Base-by-base conservation (phyloP, 106 monocot genomes). In the Dioscorea dumetorum region DNA sequence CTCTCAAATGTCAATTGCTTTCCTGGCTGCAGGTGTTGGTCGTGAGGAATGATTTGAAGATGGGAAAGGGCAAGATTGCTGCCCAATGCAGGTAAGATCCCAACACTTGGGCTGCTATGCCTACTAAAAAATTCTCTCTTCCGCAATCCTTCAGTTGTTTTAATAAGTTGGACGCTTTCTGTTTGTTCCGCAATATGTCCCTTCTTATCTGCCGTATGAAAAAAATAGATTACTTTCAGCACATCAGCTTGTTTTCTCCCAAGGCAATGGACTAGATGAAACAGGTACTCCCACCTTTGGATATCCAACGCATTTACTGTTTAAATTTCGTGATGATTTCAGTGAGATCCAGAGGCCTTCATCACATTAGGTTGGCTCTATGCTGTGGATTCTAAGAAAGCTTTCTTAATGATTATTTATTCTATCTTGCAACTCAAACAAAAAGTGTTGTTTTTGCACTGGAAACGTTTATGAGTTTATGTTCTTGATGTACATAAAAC, bases 1-100 rank as follows among this genome's bases (percentile, higher is more conserved):
- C 8, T 4, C 54, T 19, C 13, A 16, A 54, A 54, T 18, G 13
- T 16, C 15, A 15, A 19, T 54, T 54, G 18, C 54, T 54, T 15
- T 8, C 15, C 54, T 8, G 13, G 18, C 21, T 83, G 60, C 68
- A 95, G 95, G 95, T 99, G 31, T 67, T 99, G 62, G 92, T 92
- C 50, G 97, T 93, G 15, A 89, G 97, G 70, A 99, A 99, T 69
- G 97, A 99, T 63, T 81, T 99, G 84, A 99, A 99, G 79, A 99
- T 93, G 97, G 97, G 97, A 33, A 99, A 99, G 77, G 97, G 97
- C 49, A 99, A 99, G 79, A 90, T 93, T 79, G 97, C 90, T 17
- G 97, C 97, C 4, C 97, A 99, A 78, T 99, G 97, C 89, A 92
- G 91, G 95, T 95, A 68, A 12, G 12, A 32, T 72, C 6, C 28